Percentiles rank a stretch among this genome's conserved stretches.
phyloP scores from a whole-genome alignment of 73 alveolate species.

The Paramecium sonneborni region DNA sequence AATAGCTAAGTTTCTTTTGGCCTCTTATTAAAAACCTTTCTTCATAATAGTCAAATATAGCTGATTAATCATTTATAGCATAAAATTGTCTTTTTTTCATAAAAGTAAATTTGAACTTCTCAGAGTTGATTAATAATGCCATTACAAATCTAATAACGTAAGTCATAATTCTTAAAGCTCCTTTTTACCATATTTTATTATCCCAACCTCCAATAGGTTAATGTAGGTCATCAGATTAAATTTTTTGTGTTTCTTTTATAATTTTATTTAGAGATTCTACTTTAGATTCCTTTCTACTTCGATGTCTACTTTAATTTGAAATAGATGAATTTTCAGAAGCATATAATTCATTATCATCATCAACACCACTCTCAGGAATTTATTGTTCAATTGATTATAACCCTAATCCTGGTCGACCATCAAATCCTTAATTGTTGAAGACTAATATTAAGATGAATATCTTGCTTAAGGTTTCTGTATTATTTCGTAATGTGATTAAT shows the following conservation, averaged over 20 bases:
- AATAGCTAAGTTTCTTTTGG: background rate
- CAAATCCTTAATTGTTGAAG: background rate
- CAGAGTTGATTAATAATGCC: constrained; percentile 18
- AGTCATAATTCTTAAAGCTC: constrained; percentile 42
- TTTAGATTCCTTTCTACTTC: background rate
- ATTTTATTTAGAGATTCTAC: background rate
- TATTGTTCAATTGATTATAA: background rate
- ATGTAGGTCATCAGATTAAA: background rate
- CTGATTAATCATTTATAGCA: constrained; percentile 37
- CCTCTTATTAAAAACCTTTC: background rate
- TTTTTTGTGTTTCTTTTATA: background rate
- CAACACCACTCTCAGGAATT: constrained; percentile 15
- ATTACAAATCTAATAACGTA: constrained; percentile 29
- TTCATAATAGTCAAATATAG: background rate
- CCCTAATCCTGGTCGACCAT: background rate
- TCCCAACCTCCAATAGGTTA: constrained; percentile 15
- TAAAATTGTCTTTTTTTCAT: background rate
- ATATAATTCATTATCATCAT: background rate
- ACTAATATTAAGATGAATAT: background rate
- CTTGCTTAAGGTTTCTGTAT: background rate
- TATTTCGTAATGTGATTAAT: constrained; percentile 1
- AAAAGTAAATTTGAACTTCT: constrained; percentile 37
- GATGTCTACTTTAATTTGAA: background rate
- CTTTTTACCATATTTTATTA: constrained; percentile 12
- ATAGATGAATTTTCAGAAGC: background rate